A percentile compares a stretch with the other conserved stretches of the same genome.
Conservation (phyloP, 2,329 filamentous ascomycete genomes). For the Calonectria hawksworthii region DNA sequence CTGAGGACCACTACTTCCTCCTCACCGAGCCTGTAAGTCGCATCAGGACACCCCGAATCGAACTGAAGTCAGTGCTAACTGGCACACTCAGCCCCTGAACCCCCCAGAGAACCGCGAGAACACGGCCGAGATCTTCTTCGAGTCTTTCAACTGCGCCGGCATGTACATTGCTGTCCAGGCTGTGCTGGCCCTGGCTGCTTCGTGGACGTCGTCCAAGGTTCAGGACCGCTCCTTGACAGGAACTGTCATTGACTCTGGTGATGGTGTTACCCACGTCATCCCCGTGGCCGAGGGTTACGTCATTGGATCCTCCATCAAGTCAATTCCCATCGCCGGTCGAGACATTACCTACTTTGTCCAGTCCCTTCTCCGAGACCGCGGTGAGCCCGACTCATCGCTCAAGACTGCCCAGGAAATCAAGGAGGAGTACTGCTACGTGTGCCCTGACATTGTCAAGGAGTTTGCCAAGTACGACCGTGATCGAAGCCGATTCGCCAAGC, state of each 20-base stretch:
- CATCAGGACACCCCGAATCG: not conserved
- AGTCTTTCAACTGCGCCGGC: constrained; percentile 99
- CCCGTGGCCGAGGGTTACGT: constrained; percentile 99
- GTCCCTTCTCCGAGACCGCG: constrained; percentile 93
- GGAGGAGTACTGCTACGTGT: constrained; percentile 98
- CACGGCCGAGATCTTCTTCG: constrained; percentile 99
- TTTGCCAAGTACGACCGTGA: constrained; percentile 96
- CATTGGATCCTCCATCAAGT: constrained; percentile 99
- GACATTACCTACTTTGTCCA: constrained; percentile 99
- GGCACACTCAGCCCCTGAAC: constrained; percentile 81
- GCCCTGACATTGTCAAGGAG: constrained; percentile 98
- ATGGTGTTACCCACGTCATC: constrained; percentile 99
- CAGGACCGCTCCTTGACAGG: constrained; percentile 96
- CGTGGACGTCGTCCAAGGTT: constrained; percentile 98
- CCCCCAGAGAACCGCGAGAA: constrained; percentile 99
- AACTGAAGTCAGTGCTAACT: constrained; percentile 27
- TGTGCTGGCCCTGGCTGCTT: constrained; percentile 94
- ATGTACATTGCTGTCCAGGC: constrained; percentile 99
- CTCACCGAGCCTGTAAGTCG: constrained; percentile 92
- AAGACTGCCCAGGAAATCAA: constrained; percentile 99
- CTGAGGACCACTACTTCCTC: constrained; percentile 98
- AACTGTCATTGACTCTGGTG: constrained; percentile 98
- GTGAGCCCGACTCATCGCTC: constrained; percentile 95
- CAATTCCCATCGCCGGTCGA: constrained; percentile 96
- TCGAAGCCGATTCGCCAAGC: constrained; percentile 90